Conservation (phyloP, 768 basidiomycete genomes). For the Lanmaoa pseudosensibilis region DNA sequence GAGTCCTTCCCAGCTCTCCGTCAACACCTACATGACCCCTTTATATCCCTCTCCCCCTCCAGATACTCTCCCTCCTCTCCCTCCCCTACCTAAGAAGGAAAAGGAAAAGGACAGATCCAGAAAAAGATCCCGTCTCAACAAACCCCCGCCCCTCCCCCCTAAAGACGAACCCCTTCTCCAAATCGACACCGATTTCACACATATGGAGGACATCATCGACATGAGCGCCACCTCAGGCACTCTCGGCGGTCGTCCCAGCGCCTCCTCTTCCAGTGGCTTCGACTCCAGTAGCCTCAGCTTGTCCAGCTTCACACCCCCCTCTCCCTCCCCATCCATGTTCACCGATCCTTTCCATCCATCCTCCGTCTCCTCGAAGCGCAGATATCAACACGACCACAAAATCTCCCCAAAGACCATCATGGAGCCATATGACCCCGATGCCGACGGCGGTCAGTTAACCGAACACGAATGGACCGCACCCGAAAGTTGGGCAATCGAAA, state of each 20-base stretch:
- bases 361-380: conserved; percentile 22
- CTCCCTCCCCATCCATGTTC: conserved; percentile 33
- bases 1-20: conserved; percentile 31
- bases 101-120: conserved; percentile 28
- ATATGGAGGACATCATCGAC: conserved; percentile 84
- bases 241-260: conserved; percentile 18
- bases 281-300: conserved; percentile 37
- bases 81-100: conserved; percentile 18
- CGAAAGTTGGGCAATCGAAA: conserved; percentile 74
- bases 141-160: conserved; percentile 16
- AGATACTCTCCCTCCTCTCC: conserved; percentile 7
- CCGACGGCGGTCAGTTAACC: conserved; percentile 13
- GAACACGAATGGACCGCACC: conserved; percentile 63
- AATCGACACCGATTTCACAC: conserved; percentile 39
- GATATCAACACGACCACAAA: conserved; percentile 34
- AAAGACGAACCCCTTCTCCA: conserved; percentile 30
- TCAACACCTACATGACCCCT: conserved; percentile 21
- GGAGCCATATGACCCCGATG: conserved; percentile 9
- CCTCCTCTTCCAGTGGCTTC: conserved; percentile 16
- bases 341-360: conserved; percentile 38
- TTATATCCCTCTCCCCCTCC: not conserved
- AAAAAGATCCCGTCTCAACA: conserved; percentile 25
- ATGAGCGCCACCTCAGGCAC: conserved; percentile 8
- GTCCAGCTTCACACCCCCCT: conserved; percentile 43
- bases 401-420: conserved; percentile 53